Evolutionary conservation across 345 rosid species (phyloP), one percentile per base, ranked within the genome.

Genomic region (Theobroma cacao): DNA sequence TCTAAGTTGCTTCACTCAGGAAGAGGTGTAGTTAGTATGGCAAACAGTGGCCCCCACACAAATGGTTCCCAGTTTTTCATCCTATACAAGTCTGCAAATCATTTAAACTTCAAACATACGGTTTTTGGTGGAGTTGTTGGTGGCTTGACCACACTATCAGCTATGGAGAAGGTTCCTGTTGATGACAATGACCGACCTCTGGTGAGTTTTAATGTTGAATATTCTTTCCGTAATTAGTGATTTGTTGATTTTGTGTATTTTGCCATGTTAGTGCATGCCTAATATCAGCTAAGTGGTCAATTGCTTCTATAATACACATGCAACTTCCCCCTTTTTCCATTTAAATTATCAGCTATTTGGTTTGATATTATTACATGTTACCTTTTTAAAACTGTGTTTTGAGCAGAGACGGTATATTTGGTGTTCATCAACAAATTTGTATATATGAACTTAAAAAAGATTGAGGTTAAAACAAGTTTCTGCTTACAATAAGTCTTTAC

Each of bases 11-110:
- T 94, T 80, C 98, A 94, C 82, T 83, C 98, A 5, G 98, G 98
- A 81, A 90, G 94, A 84, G 98, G 99, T 22, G 87, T 92, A 65
- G 98, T 94, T 74, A 94, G 99, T 76, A 94, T 96, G 98, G 99
- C 98, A 64, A 96, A 92, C 82, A 96, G 97, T 81, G 99, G 98
- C 64, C 98, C 98, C 12, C 97, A 92, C 87, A 88, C 97, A 24
- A 96, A 96, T 83, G 98, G 99, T 81, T 96, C 99, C 64, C 98
- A 94, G 83, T 96, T 94, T 84, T 96, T 96, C 87, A 91, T 96
- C 80, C 87, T 96, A 30, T 96, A 96, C 91, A 96, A 96, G 81
- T 96, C 99, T 70, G 99, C 99, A n/a, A 85, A 78, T 81, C 97
- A 96, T 89, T 90, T 96, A 76, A 91, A 96, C 89, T 94, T 83